Base-by-base conservation (phyloP, 2,329 filamentous ascomycete genomes). In the Aspergillus ochraceoroseus region DNA sequence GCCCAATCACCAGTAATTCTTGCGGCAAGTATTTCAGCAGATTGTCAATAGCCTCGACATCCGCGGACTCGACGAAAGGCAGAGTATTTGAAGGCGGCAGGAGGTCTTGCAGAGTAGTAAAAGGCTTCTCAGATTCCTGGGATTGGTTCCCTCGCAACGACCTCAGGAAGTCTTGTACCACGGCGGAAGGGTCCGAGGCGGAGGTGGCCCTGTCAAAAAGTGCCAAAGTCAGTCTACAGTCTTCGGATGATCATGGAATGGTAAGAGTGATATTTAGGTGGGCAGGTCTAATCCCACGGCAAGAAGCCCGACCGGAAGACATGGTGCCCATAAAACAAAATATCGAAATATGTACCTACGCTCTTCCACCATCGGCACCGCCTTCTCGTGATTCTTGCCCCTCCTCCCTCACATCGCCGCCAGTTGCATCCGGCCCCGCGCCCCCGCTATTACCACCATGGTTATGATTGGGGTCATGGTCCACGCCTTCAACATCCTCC, bases 281-380 rank as follows among this genome's bases (percentile, higher is more conserved):
- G 20, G 26, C 22, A 43, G 31, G 26, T 43, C 28, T 39, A 43
- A 27, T 34, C 35, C 18, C 14, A 38, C 25, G 32, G 22, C 31
- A 27, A 18, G 15, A 23, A 15, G 22, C 38, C 23, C 27, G 31
- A 38, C 28, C 22, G 23, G 32, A 31, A 43, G 13, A 29, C 25
- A 41, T 39, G 34, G 32, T 36, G 29, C 32, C 35, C 41, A 32
- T 28, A 43, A 44, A 46, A 42, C n/a, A 27, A 32, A 38, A 28
- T 40, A 43, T 48, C 62, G 65, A 69, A 63, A 68, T 65, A 64
- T 67, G 63, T 68, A 98, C 94, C 90, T 96, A 98, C 92, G 90
- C 92, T 95, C 92, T 82, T 71, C 87, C 94, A 61, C 94, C 92
- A 70, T 96, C 92, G 55, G 87, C 87, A 63, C 94, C 92, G 46